Evolutionary conservation across 78 protist species (phyloP).

Genomic region (Dictyostelium citrinum): DNA sequence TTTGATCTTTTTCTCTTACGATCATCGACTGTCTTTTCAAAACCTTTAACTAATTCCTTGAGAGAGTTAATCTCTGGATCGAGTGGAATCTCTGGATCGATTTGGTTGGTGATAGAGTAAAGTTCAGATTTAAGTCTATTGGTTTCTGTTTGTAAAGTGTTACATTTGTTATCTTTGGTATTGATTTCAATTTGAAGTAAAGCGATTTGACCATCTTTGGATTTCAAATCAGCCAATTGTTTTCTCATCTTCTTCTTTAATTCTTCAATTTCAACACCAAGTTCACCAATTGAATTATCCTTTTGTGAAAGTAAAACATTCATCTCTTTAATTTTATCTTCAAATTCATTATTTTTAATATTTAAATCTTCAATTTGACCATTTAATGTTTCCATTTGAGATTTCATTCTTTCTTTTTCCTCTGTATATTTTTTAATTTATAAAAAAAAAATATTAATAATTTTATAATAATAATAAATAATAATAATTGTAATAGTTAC

Average conservation of each 20-base stretch:
- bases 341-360: slow-evolving; percentile 31
- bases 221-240: slow-evolving; percentile 21
- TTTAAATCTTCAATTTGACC: slow-evolving; percentile 22
- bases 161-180: slow-evolving; percentile 6
- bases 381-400: not conserved
- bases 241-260: slow-evolving; percentile 13
- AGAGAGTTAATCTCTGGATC: not conserved
- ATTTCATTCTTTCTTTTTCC: slow-evolving; percentile 29
- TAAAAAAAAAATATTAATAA: not conserved
- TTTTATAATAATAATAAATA: too few relatives aligned
- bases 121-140: not conserved
- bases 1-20: not conserved
- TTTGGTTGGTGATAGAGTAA: not conserved
- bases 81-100: slow-evolving; percentile 40
- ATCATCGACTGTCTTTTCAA: not conserved
- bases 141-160: not conserved
- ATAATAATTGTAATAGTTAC: not conserved
- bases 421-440: not conserved
- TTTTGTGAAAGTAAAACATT: not conserved
- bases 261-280: slow-evolving; percentile 29
- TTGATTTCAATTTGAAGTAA: slow-evolving; percentile 31
- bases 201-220: slow-evolving; percentile 25
- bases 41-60: slow-evolving; percentile 17
- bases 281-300: not conserved
- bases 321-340: slow-evolving; percentile 7